These are phyloP conservation scores for Arabis hirsuta DNA, from an alignment of 345 rosid genomes.

Conservation along the genomic window DNA sequence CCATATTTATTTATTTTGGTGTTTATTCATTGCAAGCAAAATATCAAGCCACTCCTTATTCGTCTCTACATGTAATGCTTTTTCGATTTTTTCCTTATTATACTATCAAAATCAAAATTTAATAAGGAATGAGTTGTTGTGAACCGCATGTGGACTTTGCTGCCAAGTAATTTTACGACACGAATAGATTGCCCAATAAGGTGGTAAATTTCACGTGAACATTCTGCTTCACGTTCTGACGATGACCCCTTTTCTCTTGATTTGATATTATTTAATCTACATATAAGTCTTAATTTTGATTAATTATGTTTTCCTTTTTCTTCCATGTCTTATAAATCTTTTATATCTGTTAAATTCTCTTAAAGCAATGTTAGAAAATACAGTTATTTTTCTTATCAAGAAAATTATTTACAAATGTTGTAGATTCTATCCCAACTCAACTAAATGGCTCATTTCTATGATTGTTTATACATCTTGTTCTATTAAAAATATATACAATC, in stretches of 20 bases:
- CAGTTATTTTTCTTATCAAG: not conserved
- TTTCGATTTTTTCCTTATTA: not conserved
- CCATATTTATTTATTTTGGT: not conserved
- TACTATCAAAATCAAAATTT: not conserved
- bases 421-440: not conserved
- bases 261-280: not conserved
- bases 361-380: not conserved
- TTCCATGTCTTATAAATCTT: not conserved
- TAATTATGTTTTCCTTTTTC: not conserved
- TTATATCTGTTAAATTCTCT: not conserved
- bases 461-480: too few species aligned
- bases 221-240: constrained; percentile 36
- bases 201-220: constrained; percentile 41
- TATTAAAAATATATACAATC: too few species aligned
- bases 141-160: constrained; percentile 33
- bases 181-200: constrained; percentile 27
- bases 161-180: constrained; percentile 30
- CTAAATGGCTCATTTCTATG: not conserved
- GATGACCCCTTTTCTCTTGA: constrained; percentile 18
- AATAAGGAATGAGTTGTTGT: not conserved
- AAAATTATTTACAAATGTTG: not conserved
- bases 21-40: not conserved
- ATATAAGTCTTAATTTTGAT: not conserved
- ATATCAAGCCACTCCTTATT: not conserved
- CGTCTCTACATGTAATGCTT: not conserved